Conservation (phyloP, 2,329 filamentous ascomycete species). For the Ophiostoma sp. region DNA sequence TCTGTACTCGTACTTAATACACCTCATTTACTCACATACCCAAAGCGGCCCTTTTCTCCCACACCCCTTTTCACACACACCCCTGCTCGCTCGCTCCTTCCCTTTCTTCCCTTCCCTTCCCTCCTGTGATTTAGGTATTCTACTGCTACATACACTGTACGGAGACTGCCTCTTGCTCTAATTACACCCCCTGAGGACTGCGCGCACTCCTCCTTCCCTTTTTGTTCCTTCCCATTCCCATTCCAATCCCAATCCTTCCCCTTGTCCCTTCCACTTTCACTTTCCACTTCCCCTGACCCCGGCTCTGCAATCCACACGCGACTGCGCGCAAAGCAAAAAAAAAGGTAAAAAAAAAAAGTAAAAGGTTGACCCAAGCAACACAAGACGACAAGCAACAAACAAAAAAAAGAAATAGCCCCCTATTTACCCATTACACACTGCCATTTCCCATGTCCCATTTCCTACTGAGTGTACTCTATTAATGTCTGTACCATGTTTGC, state of each 20-base stretch:
- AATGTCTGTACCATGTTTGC: not conserved
- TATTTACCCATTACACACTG: not conserved
- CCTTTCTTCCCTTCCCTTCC: not conserved
- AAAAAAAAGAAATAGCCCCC: conserved; percentile 1
- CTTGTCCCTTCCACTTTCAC: conserved; percentile 1
- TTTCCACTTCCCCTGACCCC: conserved; percentile 7
- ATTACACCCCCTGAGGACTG: not conserved
- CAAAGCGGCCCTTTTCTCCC: conserved; percentile 2
- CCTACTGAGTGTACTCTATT: not conserved
- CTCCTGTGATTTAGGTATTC: not conserved
- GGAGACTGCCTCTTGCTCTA: not conserved
- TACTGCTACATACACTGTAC: not conserved
- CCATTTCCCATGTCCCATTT: not conserved
- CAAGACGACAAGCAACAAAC: not conserved
- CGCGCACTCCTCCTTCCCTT: not conserved
- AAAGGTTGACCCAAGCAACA: not conserved
- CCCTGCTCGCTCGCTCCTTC: not conserved
- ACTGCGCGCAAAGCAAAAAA: not conserved
- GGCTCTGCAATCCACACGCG: conserved; percentile 13
- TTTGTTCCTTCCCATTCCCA: not conserved
- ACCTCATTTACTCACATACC: conserved; percentile 11
- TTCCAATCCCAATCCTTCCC: not conserved
- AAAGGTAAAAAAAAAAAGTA: not conserved
- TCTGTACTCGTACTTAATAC: not conserved
- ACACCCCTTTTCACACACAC: not conserved